These are phyloP conservation scores for Rhynchosporium agropyri DNA, from an alignment of 2,329 filamentous ascomycete species.

Conservation along the genomic window DNA sequence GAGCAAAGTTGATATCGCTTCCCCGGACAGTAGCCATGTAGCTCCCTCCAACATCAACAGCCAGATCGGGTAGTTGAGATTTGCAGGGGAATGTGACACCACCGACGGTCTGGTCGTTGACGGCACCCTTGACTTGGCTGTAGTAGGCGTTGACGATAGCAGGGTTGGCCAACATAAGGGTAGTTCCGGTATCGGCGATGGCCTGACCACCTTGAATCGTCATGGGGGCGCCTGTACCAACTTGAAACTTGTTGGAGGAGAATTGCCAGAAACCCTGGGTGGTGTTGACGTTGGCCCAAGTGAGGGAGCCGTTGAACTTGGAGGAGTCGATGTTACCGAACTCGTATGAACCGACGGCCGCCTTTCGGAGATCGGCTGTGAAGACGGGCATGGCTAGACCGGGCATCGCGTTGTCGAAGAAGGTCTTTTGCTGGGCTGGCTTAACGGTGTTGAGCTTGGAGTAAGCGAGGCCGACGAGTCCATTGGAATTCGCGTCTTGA, in stretches of 20 bases:
- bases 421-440: constrained; percentile 43
- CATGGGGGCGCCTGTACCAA: constrained; percentile 55
- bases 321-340: constrained; percentile 58
- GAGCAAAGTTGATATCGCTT: constrained; percentile 55
- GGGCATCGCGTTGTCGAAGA: constrained; percentile 42
- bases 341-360: constrained; percentile 52
- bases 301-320: constrained; percentile 57
- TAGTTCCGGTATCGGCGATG: constrained; percentile 51
- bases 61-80: constrained; percentile 43
- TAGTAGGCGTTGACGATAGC: constrained; percentile 48
- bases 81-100: constrained; percentile 46
- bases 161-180: constrained; percentile 45
- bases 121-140: constrained; percentile 43
- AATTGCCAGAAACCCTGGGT: constrained; percentile 60
- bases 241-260: constrained; percentile 51
- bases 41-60: constrained; percentile 44
- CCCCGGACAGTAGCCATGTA: constrained; percentile 51
- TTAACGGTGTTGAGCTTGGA: constrained; percentile 43
- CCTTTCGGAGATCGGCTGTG: constrained; percentile 56
- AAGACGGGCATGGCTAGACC: constrained; percentile 57
- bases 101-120: constrained; percentile 42
- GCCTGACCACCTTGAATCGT: constrained; percentile 56
- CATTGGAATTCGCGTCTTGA: constrained; percentile 50
- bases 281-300: constrained; percentile 53
- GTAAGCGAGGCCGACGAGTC: constrained; percentile 63